These are phyloP conservation scores for Coniochaeta sp. DNA, from an alignment of 2,329 filamentous ascomycete species.

Conservation along the genomic window DNA sequence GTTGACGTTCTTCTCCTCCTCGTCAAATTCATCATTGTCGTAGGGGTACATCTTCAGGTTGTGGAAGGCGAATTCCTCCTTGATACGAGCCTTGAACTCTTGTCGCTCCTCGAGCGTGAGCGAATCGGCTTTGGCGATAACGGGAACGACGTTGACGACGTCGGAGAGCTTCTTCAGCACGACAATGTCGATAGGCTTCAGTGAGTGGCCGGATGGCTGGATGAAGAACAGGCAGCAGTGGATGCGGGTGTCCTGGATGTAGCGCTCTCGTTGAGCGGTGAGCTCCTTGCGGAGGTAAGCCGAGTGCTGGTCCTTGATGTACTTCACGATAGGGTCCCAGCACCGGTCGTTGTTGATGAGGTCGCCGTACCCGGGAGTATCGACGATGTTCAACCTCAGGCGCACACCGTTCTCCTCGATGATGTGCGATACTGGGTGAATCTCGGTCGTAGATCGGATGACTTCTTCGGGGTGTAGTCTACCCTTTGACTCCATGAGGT, in stretches of 20 bases:
- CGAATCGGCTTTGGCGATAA: conserved; percentile 97
- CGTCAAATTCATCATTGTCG: conserved; percentile 97
- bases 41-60: conserved; percentile 99
- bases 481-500: conserved; percentile 98
- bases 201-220: conserved; percentile 92
- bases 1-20: conserved; percentile 91
- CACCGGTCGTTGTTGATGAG: conserved; percentile 99
- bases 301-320: conserved; percentile 99
- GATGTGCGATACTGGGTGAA: conserved; percentile 95
- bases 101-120: conserved; percentile 91
- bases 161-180: conserved; percentile 99
- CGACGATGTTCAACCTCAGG: conserved; percentile 95
- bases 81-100: conserved; percentile 98
- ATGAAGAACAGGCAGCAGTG: conserved; percentile 99
- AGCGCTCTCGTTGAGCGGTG: conserved; percentile 96
- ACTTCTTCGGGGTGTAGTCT: conserved; percentile 87
- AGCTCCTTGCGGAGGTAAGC: conserved; percentile 99
- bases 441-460: conserved; percentile 93
- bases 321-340: conserved; percentile 99
- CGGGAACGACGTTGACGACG: conserved; percentile 97
- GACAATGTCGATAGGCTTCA: conserved; percentile 99
- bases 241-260: conserved; percentile 98
- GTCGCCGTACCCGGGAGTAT: conserved; percentile 96
- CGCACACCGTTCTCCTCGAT: conserved; percentile 99
- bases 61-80: conserved; percentile 99